A percentile compares a stretch with the other conserved stretches of the same genome.
phyloP scores from a whole-genome alignment of 768 basidiomycete species.

The Lactarius hengduanensis region DNA sequence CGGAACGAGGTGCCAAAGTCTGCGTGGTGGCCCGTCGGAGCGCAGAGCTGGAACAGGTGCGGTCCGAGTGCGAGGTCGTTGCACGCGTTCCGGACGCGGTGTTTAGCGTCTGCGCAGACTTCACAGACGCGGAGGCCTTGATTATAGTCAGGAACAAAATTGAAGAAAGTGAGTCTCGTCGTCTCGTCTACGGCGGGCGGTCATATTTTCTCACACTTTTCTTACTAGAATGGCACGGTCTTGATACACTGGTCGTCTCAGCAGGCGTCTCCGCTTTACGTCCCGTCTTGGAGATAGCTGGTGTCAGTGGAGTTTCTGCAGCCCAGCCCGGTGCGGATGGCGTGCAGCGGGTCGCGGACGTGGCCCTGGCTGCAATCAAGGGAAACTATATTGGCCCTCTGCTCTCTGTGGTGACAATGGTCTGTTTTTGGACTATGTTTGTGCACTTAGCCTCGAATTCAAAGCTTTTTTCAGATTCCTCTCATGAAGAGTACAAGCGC shows the following conservation, averaged over 20 bases:
- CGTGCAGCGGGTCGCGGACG: conserved; percentile 55
- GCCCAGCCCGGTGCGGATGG: conserved; percentile 50
- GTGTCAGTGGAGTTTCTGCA: conserved; percentile 42
- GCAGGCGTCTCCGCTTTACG: conserved; percentile 84
- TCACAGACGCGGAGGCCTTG: conserved; percentile 65
- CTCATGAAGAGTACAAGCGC: conserved; percentile 61
- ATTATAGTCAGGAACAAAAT: conserved; percentile 53
- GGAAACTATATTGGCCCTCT: conserved; percentile 74
- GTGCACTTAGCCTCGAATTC: background rate
- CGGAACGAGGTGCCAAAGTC: conserved; percentile 67
- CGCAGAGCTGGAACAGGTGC: conserved; percentile 55
- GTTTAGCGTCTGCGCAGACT: conserved; percentile 59
- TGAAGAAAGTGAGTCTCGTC: conserved; percentile 50
- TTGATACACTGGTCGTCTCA: conserved; percentile 79
- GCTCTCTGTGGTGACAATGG: conserved; percentile 67
- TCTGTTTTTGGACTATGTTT: conserved; percentile 37
- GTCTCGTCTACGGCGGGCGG: background rate
- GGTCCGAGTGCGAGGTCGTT: conserved; percentile 51
- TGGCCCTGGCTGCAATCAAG: conserved; percentile 53
- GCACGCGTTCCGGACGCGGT: conserved; percentile 34
- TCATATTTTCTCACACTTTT: conserved; percentile 1
- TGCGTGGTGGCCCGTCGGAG: conserved; percentile 72
- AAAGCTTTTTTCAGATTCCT: conserved; percentile 57
- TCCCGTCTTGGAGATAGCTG: conserved; percentile 71
- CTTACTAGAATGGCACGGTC: conserved; percentile 66